Evolutionary conservation across 352 stramenopile species (phyloP), one percentile per base, ranked within the genome.

Genomic region (Aphanomyces astaci): DNA sequence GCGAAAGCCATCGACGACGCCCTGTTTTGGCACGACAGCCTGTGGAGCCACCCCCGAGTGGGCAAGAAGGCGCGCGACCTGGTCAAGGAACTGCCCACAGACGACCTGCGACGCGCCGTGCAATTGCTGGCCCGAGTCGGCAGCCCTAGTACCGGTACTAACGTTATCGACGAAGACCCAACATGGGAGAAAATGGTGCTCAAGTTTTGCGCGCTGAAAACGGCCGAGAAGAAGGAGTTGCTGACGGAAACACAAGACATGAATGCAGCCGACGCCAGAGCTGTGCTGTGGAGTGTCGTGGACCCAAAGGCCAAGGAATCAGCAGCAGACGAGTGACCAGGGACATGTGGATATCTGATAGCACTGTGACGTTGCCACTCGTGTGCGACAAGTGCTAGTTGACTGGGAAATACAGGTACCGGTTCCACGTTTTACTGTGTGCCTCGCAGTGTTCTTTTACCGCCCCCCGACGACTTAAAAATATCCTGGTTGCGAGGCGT

Each of bases 181-280:
- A 55, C 19, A n/a, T 68, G 62, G 62, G 62, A 68, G 10, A 36
- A 45, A 24, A n/a, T 31, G 2, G 40, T 68, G 31, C 31, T 68
- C 28, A 60, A 68, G 51, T 59, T 59, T 46, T 60, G 40, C 19
- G 17, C 39, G 7, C 48, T 68, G 2, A 25, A 30, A n/a, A 51
- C 11, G 10, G 43, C 17, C 32, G 62, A 60, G 28, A 68, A 68
- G 46, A 40, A 52, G 33, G 28, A 68, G n/a, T 39, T 68, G 13
- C 13, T 48, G 4, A 11, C 13, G 7, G 19, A 49, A 24, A 39
- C 39, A n/a, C 30, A 22, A 28, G 62, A 68, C 9, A 68, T 68
- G 62, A 33, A 22, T 22, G 22, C 49, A 10, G 17, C 27, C 19
- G 62, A 68, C 19, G 62, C 40, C 5, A 43, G 56, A 15, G 62